Conservation (phyloP, 352 stramenopile genomes). For the Halophytophthora polymorphica region DNA sequence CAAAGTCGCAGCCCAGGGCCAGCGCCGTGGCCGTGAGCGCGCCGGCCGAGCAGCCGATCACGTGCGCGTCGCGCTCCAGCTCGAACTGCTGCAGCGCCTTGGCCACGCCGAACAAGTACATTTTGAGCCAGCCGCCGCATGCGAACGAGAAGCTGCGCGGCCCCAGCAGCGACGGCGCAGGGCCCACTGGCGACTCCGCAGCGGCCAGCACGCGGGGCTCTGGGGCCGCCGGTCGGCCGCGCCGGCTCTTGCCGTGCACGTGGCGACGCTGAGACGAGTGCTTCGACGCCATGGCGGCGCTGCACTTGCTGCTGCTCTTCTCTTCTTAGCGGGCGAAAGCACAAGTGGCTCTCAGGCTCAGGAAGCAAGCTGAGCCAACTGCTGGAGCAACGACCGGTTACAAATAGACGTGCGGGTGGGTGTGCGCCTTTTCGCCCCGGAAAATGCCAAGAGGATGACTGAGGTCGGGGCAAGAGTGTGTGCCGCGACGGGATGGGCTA, state of each 20-base stretch:
- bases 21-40: slow-evolving; percentile 70
- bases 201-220: slow-evolving; percentile 1
- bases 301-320: no score
- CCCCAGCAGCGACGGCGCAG: slow-evolving; percentile 1
- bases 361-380: no score
- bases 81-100: slow-evolving; percentile 79
- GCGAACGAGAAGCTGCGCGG: slow-evolving; percentile 83
- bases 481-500: not conserved
- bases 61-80: slow-evolving; percentile 48
- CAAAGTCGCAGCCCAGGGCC: slow-evolving; percentile 71
- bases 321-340: no score
- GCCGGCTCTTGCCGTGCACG: not conserved
- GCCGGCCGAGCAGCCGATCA: slow-evolving; percentile 80
- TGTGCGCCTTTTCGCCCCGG: not conserved
- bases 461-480: not conserved
- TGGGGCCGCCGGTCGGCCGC: no score
- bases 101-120: slow-evolving; percentile 85
- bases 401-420: not conserved
- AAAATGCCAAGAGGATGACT: not conserved
- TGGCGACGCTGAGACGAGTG: not conserved
- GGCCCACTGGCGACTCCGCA: slow-evolving; percentile 4
- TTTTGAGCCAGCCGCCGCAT: slow-evolving; percentile 86
- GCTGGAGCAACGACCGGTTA: no score
- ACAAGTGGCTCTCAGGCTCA: no score
- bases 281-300: no score